These are phyloP conservation scores for Pyrenophora seminiperda DNA, from an alignment of 2,329 filamentous ascomycete genomes.

Conservation along the genomic window DNA sequence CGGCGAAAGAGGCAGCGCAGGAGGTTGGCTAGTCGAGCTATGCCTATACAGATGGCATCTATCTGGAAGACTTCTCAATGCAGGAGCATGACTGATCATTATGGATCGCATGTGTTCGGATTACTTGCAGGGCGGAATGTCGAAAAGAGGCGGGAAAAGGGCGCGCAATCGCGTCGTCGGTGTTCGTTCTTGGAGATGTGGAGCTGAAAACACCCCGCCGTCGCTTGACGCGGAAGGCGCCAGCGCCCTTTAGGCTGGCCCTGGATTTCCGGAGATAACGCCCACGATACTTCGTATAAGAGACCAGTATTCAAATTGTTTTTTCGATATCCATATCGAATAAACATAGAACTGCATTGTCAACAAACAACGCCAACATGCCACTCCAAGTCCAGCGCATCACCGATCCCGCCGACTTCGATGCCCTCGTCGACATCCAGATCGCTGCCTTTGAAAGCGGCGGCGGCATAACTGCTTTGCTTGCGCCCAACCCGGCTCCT, in stretches of 20 bases:
- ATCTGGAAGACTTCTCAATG: no score
- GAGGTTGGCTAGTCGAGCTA: no score
- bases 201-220: constrained; percentile 5
- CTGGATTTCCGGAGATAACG: no score
- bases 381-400: constrained; percentile 42
- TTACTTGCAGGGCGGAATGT: neutral
- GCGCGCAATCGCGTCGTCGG: constrained; percentile 13
- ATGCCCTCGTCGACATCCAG: constrained; percentile 36
- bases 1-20: neutral
- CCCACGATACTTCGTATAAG: no score
- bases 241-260: constrained; percentile 1
- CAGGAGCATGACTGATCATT: no score
- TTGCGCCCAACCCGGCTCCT: constrained; percentile 27
- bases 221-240: constrained; percentile 8
- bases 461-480: constrained; percentile 32
- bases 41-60: no score
- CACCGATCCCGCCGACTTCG: constrained; percentile 32
- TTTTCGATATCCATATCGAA: no score
- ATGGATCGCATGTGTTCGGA: neutral
- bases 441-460: constrained; percentile 35
- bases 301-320: no score
- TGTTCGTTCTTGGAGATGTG: constrained; percentile 1
- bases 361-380: constrained; percentile 26
- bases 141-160: constrained; percentile 7
- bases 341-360: neutral